Base-by-base conservation (phyloP, 352 stramenopile species). In the Pythium angustatum region DNA sequence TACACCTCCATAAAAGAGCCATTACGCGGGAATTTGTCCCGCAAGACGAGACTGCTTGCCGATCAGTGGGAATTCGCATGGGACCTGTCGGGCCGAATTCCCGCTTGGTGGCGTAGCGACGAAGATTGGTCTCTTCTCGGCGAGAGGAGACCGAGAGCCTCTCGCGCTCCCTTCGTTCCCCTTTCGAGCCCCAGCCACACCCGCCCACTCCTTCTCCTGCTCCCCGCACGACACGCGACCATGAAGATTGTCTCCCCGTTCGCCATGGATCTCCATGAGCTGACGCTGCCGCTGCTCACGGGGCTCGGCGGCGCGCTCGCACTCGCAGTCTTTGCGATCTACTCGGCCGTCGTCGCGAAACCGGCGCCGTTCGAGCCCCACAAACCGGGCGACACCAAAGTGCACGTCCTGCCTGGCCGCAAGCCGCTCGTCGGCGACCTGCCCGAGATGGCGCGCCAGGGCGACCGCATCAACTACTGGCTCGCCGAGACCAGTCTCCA, bases 391-490 rank as follows among this genome's bases (percentile, higher is more conserved):
- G 47, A 54, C 15, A 54, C 47, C 28, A 54, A 26, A 19, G 47
- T 54, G 10, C 47, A 54, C 11, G 31, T 54, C 5, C 47, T 54
- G 1, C 22, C 24, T 3, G 17, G 28, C 17, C 27, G 47, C 47
- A 54, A 54, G 28, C 45, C 45, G 27, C 49, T 67, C 19, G 19
- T 50, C 41, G n/a, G 43, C 7, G 59, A 67, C 43, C 36, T 31
- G 31, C 60, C 56, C n/a, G 60, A 60, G 9, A 19, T 67, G 40
- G 60, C 56, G 4, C 17, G 27, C 38, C 38, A 26, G 3, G 60
- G 60, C 51, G 41, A 68, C 24, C 33, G 33, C 2, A 68, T 83
- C 50, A 57, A 86, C 68, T 73, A 83, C 45, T 86, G 77, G 74
- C 36, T 83, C 28, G 61, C 62, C n/a, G 72, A 61, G 17, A 51